Evolutionary conservation across 1,139 yeast species (phyloP).

Genomic region (Blastobotrys indianensis): DNA sequence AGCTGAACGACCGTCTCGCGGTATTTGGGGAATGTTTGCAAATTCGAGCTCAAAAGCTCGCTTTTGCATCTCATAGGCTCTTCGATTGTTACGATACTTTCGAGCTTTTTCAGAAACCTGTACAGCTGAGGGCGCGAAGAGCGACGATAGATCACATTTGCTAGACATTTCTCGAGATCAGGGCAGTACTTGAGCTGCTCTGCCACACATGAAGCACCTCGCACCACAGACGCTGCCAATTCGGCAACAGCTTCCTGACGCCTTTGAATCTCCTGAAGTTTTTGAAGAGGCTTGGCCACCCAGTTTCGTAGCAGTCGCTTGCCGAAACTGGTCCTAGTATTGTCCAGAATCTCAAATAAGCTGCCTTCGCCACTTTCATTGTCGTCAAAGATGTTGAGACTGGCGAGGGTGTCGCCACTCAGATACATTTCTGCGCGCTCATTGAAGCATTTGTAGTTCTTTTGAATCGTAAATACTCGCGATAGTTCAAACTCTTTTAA

Average conservation of each 20-base stretch:
- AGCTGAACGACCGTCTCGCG: slow-evolving; percentile 1
- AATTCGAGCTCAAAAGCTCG: slow-evolving; percentile 29
- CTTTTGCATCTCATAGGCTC: slow-evolving; percentile 30
- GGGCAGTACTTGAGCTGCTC: slow-evolving; percentile 14
- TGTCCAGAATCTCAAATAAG: slow-evolving; percentile 70
- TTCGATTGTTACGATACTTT: slow-evolving; percentile 20
- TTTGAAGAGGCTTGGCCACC: slow-evolving; percentile 66
- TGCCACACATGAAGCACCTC: slow-evolving; percentile 1
- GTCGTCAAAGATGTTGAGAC: slow-evolving; percentile 70
- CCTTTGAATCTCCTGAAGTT: slow-evolving; percentile 46
- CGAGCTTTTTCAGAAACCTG: slow-evolving; percentile 43
- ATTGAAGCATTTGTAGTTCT: slow-evolving; percentile 49
- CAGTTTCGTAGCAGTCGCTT: slow-evolving; percentile 59
- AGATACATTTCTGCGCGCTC: slow-evolving; percentile 55
- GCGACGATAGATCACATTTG: slow-evolving; percentile 11
- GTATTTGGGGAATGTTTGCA: slow-evolving; percentile 21
- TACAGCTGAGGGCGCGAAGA: slow-evolving; percentile 63
- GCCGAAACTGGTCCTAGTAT: slow-evolving; percentile 75
- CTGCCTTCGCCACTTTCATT: slow-evolving; percentile 58
- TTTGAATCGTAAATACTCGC: slow-evolving; percentile 47
- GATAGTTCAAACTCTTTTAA: slow-evolving; percentile 59
- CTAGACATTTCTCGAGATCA: slow-evolving; percentile 56
- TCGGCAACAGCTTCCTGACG: slow-evolving; percentile 64
- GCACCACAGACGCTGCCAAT: slow-evolving; percentile 27
- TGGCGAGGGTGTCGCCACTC: slow-evolving; percentile 59